phyloP scores from a whole-genome alignment of 345 rosid genomes.

The Populus pruinosa region DNA sequence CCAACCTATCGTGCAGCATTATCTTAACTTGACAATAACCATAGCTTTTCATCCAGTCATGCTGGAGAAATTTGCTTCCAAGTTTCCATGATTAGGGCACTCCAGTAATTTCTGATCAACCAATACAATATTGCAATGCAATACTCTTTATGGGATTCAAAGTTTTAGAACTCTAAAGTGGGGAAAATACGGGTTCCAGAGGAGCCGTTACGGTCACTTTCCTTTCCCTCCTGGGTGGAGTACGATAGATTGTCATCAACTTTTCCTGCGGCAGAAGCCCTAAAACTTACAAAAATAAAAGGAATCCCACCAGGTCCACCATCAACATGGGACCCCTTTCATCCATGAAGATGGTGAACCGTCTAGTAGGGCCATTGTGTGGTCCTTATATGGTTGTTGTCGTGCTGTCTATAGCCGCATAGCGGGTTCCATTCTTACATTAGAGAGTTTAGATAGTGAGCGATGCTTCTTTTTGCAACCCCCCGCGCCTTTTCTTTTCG shows the following conservation, averaged over 20 bases:
- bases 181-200: no score
- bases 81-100: neutral
- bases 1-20: neutral
- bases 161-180: no score
- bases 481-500: no score
- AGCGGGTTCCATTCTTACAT: neutral
- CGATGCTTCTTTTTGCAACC: neutral
- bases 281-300: neutral
- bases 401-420: neutral
- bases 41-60: neutral
- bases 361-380: neutral
- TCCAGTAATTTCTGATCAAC: neutral
- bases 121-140: no score
- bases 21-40: neutral
- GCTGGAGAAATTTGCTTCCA: neutral
- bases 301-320: constrained; percentile 1
- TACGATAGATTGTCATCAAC: neutral
- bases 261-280: no score
- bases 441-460: neutral
- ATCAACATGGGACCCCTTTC: neutral
- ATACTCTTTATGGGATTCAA: no score
- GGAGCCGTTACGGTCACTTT: no score
- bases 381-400: neutral
- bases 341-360: neutral
- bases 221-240: no score